phyloP scores from a whole-genome alignment of 1,284 basidiomycete species.

The Fistulinella cinereoalba region DNA sequence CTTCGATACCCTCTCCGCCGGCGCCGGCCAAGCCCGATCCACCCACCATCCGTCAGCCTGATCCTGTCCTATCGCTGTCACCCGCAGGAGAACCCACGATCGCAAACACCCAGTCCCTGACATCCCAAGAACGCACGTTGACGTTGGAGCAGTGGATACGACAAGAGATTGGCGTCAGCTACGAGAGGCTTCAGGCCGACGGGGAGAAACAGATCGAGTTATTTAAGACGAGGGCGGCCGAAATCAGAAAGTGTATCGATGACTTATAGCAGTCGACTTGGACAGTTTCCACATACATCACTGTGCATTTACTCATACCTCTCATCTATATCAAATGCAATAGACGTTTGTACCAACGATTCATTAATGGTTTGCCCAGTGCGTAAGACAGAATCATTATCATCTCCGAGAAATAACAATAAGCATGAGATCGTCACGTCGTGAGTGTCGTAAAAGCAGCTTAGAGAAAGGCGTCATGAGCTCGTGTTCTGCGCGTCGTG shows the following conservation, averaged over 20 bases:
- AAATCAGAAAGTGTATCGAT: slow-evolving; percentile 50
- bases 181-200: slow-evolving; percentile 58
- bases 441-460: slow-evolving; percentile 18
- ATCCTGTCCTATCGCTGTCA: slow-evolving; percentile 13
- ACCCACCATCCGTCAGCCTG: not conserved
- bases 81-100: slow-evolving; percentile 12
- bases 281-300: too few relatives aligned
- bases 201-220: slow-evolving; percentile 56
- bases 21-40: not conserved
- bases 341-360: not conserved
- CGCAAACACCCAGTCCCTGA: slow-evolving; percentile 37
- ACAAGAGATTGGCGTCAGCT: slow-evolving; percentile 63
- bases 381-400: slow-evolving; percentile 10
- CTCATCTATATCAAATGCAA: too few relatives aligned
- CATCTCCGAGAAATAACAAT: slow-evolving; percentile 21
- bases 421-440: slow-evolving; percentile 13
- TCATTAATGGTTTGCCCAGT: slow-evolving; percentile 6
- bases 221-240: slow-evolving; percentile 59
- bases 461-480: slow-evolving; percentile 6
- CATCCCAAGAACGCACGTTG: slow-evolving; percentile 65
- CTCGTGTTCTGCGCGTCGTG: slow-evolving; percentile 2
- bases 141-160: slow-evolving; percentile 77
- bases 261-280: too few relatives aligned
- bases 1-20: slow-evolving; percentile 4
- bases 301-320: too few relatives aligned